phyloP scores from a whole-genome alignment of 2,329 filamentous ascomycete species.

The Paecilomyces variotii region DNA sequence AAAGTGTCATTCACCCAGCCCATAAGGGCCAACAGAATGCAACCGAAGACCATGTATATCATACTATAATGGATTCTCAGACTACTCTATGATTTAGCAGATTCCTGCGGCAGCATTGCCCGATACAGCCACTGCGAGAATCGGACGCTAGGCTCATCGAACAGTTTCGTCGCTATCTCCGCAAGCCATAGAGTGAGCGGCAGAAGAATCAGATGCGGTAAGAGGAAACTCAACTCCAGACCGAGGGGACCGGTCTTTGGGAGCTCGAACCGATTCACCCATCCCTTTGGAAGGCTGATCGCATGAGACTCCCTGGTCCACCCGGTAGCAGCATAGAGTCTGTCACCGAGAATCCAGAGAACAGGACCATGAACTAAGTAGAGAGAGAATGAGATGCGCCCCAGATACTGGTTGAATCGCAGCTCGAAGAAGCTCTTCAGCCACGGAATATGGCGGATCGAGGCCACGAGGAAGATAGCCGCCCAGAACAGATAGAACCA shows the following conservation, averaged over 20 bases:
- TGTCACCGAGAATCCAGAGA: constrained; percentile 52
- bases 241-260: constrained; percentile 51
- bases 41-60: not conserved
- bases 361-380: constrained; percentile 60
- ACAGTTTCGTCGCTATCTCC: constrained; percentile 46
- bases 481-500: constrained; percentile 62
- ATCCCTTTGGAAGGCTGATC: constrained; percentile 43
- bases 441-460: constrained; percentile 50
- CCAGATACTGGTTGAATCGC: constrained; percentile 53
- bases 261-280: constrained; percentile 50
- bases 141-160: constrained; percentile 55
- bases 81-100: not conserved
- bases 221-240: constrained; percentile 52
- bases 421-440: constrained; percentile 53
- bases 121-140: constrained; percentile 52
- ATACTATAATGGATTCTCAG: not conserved
- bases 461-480: constrained; percentile 48
- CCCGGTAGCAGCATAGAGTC: constrained; percentile 55
- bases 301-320: constrained; percentile 44
- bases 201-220: constrained; percentile 52
- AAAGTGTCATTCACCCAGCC: not conserved
- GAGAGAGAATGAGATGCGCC: constrained; percentile 53
- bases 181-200: constrained; percentile 53
- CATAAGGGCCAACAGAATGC: not conserved
- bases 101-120: constrained; percentile 26